Percentiles rank a stretch among this genome's conserved stretches.
Evolutionary conservation across 371 early-diverging fungal species (phyloP).

Genomic region (Circinella umbellata): DNA sequence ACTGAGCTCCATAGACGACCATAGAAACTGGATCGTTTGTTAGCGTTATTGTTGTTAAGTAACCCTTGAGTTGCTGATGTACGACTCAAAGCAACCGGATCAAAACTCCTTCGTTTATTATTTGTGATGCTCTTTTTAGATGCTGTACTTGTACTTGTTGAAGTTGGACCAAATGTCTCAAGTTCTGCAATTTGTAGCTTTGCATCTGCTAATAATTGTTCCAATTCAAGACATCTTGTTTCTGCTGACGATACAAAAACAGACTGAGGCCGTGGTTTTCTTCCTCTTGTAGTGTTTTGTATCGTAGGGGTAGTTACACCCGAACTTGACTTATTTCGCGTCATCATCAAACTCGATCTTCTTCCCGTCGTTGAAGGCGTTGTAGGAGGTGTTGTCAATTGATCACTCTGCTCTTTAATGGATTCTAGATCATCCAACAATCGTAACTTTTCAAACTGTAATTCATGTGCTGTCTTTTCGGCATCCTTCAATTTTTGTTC

Average conservation of each 20-base stretch:
- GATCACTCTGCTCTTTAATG: conserved; percentile 1
- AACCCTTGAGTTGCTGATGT: conserved; percentile 20
- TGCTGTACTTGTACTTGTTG: not conserved
- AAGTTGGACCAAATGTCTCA: conserved; percentile 24
- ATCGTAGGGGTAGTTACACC: too few relatives aligned
- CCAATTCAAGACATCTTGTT: conserved; percentile 31
- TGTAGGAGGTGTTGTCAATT: not conserved
- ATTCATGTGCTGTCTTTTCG: conserved; percentile 16
- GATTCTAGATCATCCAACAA: conserved; percentile 13
- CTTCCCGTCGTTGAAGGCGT: not conserved
- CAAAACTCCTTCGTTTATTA: conserved; percentile 18
- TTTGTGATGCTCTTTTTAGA: conserved; percentile 5
- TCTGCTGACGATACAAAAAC: conserved; percentile 8
- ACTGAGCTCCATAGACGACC: conserved; percentile 27
- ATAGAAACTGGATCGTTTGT: conserved; percentile 17
- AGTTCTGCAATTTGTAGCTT: conserved; percentile 35
- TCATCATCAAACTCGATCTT: too few relatives aligned
- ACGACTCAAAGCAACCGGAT: conserved; percentile 8
- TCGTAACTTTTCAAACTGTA: conserved; percentile 21
- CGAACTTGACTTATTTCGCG: too few relatives aligned
- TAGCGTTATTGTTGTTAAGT: conserved; percentile 4
- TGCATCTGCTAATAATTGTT: conserved; percentile 35
- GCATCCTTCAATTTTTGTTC: conserved; percentile 12
- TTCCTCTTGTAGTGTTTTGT: not conserved
- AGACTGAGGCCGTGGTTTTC: not conserved